Conservation (phyloP, 176 grass and related monocot species). For the Carex myosuroides region DNA sequence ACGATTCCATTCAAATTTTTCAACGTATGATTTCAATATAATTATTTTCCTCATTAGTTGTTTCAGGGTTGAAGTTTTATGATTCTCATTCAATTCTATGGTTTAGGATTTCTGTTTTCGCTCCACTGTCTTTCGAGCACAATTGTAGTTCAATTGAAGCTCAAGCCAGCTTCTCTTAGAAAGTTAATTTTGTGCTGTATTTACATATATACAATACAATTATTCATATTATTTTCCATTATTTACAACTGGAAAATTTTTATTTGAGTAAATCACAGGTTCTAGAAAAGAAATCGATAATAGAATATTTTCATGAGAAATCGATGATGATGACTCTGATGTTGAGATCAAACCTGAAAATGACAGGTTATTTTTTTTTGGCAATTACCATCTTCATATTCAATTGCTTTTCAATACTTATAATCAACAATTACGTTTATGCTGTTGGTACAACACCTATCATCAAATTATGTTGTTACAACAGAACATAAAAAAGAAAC, state of each 20-base stretch:
- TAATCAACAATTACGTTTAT: not conserved
- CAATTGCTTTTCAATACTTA: not conserved
- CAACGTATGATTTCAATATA: too few relatives aligned
- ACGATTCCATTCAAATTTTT: too few relatives aligned
- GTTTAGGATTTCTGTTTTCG: too few relatives aligned
- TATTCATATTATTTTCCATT: slow-evolving; percentile 1
- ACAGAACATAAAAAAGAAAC: not conserved
- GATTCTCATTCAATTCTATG: too few relatives aligned
- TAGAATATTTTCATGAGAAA: slow-evolving; percentile 78
- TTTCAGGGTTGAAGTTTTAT: too few relatives aligned
- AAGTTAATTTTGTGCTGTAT: slow-evolving; percentile 26
- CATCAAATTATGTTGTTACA: not conserved
- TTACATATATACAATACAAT: not conserved
- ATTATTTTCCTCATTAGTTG: too few relatives aligned
- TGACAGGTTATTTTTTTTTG: slow-evolving; percentile 30
- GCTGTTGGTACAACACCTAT: not conserved
- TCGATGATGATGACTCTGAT: slow-evolving; percentile 82
- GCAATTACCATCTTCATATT: not conserved
- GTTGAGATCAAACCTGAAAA: slow-evolving; percentile 56
- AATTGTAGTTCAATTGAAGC: not conserved
- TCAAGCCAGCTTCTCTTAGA: slow-evolving; percentile 65
- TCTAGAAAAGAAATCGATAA: slow-evolving; percentile 68
- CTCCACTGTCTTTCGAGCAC: too few relatives aligned
- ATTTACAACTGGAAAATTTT: not conserved
- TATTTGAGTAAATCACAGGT: slow-evolving; percentile 34